phyloP scores from a whole-genome alignment of 2,329 filamentous ascomycete species.

The Neocucurbitaria cava region DNA sequence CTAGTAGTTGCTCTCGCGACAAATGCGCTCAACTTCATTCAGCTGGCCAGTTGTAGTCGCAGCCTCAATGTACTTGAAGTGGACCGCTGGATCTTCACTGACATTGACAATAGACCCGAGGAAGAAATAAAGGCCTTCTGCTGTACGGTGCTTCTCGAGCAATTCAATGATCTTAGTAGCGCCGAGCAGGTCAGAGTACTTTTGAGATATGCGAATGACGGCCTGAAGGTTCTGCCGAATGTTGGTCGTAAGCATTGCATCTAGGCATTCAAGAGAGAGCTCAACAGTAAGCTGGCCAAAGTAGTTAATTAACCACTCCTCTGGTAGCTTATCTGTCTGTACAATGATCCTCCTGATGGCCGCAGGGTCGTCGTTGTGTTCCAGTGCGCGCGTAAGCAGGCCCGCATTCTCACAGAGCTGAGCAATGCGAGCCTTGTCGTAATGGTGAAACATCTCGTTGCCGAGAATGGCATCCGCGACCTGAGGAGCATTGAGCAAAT shows the following conservation, averaged over 20 bases:
- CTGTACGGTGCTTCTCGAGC: conserved; percentile 96
- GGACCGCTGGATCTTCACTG: conserved; percentile 91
- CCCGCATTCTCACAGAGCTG: conserved; percentile 92
- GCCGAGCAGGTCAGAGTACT: conserved; percentile 94
- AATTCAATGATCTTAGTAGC: conserved; percentile 88
- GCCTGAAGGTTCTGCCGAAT: conserved; percentile 96
- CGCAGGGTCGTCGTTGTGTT: conserved; percentile 91
- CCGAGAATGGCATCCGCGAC: conserved; percentile 97
- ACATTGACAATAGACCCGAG: conserved; percentile 97
- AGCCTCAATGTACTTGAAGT: conserved; percentile 99
- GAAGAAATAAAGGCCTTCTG: conserved; percentile 97
- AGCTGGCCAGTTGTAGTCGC: conserved; percentile 93
- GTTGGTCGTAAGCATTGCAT: conserved; percentile 95
- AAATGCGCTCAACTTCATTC: conserved; percentile 96
- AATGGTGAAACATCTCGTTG: conserved; percentile 98
- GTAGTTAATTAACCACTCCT: conserved; percentile 90
- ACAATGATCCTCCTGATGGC: conserved; percentile 89
- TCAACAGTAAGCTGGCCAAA: conserved; percentile 96
- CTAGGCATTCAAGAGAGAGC: conserved; percentile 89
- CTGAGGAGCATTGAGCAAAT: conserved; percentile 92
- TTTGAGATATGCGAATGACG: conserved; percentile 94
- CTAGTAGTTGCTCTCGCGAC: conserved; percentile 73
- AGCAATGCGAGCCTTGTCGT: conserved; percentile 88
- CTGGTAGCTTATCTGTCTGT: conserved; percentile 84
- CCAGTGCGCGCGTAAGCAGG: conserved; percentile 73